phyloP scores from a whole-genome alignment of 2,329 filamentous ascomycete species.

The Fusarium paranaense region DNA sequence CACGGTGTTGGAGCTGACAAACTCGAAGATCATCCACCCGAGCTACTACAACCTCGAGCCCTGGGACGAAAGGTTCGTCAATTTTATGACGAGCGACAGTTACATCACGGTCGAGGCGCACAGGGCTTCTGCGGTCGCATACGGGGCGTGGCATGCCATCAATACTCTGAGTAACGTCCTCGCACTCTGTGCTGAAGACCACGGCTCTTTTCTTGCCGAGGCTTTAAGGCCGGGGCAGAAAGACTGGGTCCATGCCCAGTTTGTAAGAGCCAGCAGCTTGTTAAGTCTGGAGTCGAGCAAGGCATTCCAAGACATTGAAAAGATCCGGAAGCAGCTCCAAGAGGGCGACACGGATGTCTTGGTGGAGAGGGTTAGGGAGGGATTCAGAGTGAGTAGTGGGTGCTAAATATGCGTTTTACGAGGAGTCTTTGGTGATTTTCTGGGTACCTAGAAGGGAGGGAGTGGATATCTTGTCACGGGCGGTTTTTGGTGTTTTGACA shows the following conservation, averaged over 20 bases:
- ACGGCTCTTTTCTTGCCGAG: neutral
- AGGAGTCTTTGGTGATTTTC: neutral
- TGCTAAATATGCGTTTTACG: neutral
- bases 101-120: slow-evolving; percentile 7
- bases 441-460: neutral
- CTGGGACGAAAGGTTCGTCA: neutral
- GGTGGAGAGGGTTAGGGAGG: neutral
- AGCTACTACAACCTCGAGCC: slow-evolving; percentile 14
- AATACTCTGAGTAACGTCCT: neutral
- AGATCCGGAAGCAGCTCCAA: neutral
- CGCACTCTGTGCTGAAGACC: neutral
- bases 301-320: neutral
- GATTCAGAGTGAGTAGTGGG: neutral
- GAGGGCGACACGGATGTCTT: neutral
- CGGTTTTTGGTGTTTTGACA: neutral
- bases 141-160: slow-evolving; percentile 14
- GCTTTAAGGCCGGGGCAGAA: slow-evolving; percentile 5
- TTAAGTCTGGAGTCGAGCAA: neutral
- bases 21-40: slow-evolving; percentile 3
- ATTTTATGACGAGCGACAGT: neutral
- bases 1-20: neutral
- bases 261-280: neutral
- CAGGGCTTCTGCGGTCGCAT: neutral
- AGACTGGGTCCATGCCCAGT: slow-evolving; percentile 8
- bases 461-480: neutral